Evolutionary conservation across 441 rosid species (phyloP).

Genomic region (Populus hybrid): DNA sequence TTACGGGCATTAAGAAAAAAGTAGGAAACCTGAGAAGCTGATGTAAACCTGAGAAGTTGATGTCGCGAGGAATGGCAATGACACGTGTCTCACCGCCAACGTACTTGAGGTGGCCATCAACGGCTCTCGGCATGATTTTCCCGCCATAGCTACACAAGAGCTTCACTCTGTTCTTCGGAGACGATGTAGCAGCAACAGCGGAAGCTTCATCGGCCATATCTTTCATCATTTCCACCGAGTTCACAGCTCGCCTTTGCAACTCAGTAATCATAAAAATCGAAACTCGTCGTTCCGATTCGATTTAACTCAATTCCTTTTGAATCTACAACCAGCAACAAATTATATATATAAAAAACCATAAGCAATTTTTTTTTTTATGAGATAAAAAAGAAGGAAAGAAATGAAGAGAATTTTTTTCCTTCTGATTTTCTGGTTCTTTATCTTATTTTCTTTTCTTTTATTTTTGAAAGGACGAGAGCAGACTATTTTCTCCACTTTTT

Average conservation of each 20-base stretch:
- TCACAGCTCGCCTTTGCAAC: not conserved
- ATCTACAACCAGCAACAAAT: not conserved
- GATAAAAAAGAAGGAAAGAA: not conserved
- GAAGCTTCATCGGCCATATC: slow-evolving; percentile 18
- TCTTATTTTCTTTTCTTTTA: not conserved
- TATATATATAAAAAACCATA: not conserved
- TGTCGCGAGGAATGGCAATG: slow-evolving; percentile 50
- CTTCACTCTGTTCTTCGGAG: slow-evolving; percentile 50
- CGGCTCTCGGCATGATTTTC: slow-evolving; percentile 63
- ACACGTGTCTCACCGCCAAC: slow-evolving; percentile 92
- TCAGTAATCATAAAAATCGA: not conserved
- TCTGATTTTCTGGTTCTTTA: not conserved
- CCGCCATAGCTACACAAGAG: slow-evolving; percentile 85
- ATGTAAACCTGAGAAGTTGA: slow-evolving; percentile 53
- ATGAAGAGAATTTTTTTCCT: not conserved
- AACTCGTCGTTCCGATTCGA: too few relatives aligned
- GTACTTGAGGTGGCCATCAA: slow-evolving; percentile 67
- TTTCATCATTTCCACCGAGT: not conserved
- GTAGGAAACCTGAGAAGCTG: slow-evolving; percentile 40
- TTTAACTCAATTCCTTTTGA: too few relatives aligned
- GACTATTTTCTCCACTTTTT: not conserved
- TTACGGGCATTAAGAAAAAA: not conserved
- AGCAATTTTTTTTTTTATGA: too few relatives aligned
- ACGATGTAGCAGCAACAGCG: slow-evolving; percentile 7
- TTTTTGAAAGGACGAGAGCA: not conserved